Conservation (phyloP, 208 protist species). For the Leishmania amazonensis region DNA sequence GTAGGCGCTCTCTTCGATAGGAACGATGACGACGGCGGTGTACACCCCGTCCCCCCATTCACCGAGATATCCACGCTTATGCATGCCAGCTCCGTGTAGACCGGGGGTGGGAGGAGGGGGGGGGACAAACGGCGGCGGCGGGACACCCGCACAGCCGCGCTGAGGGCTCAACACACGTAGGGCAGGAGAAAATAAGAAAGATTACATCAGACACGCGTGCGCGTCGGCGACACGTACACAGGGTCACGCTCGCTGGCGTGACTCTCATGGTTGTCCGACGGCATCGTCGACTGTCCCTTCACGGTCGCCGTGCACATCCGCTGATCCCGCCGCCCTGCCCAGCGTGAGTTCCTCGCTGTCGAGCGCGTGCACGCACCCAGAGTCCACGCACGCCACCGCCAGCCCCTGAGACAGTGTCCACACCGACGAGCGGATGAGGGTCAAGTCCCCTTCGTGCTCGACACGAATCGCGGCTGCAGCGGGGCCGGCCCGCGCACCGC, state of each 20-base stretch:
- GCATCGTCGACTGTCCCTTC: neutral
- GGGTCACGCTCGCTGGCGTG: neutral
- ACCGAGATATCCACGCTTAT: slow-evolving; percentile 1
- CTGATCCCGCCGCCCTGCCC: neutral
- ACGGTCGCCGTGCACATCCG: neutral
- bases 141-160: neutral
- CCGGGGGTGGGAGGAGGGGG: neutral
- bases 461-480: slow-evolving; percentile 4
- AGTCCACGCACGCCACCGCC: slow-evolving; percentile 4
- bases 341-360: slow-evolving; percentile 10
- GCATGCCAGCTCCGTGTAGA: neutral
- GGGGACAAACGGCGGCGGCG: slow-evolving; percentile 11
- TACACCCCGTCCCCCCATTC: neutral
- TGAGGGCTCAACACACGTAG: neutral
- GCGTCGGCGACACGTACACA: neutral
- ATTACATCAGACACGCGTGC: neutral
- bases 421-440: slow-evolving; percentile 12
- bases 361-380: neutral
- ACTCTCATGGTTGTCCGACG: neutral
- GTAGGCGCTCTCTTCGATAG: neutral
- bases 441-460: neutral
- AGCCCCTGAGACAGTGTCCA: slow-evolving; percentile 18
- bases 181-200: neutral
- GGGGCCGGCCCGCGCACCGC: neutral
- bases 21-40: neutral